Evolutionary conservation across 2,329 filamentous ascomycete genomes (phyloP).

Genomic region (Aspergillus brunneoviolaceus): DNA sequence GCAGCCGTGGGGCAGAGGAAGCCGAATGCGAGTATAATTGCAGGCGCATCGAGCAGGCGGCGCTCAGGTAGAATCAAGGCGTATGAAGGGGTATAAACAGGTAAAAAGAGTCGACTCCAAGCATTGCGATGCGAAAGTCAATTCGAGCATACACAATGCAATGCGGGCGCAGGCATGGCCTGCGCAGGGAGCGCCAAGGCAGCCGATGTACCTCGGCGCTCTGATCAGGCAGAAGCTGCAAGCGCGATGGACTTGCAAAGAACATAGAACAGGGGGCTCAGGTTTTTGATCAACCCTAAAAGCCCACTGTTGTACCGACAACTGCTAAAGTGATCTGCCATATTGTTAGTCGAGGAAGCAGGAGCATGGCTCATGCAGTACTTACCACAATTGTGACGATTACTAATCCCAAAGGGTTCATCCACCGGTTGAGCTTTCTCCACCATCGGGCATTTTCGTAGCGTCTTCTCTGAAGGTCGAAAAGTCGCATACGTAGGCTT

Average conservation of each 20-base stretch:
- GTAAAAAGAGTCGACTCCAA: slow-evolving; percentile 11
- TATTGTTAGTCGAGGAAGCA: slow-evolving; percentile 7
- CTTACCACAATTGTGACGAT: slow-evolving; percentile 57
- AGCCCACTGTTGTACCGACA: slow-evolving; percentile 35
- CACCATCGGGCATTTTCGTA: slow-evolving; percentile 64
- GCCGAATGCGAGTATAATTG: neutral
- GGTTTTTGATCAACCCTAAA: slow-evolving; percentile 20
- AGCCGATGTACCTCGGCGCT: neutral
- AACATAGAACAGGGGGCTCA: neutral
- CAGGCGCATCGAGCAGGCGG: neutral
- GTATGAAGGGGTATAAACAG: slow-evolving; percentile 11
- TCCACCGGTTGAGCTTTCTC: slow-evolving; percentile 62
- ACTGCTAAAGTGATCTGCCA: slow-evolving; percentile 31
- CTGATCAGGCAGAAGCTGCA: neutral
- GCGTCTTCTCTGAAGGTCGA: slow-evolving; percentile 48
- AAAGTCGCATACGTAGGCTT: slow-evolving; percentile 46
- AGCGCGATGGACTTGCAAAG: neutral
- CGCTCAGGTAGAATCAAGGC: slow-evolving; percentile 6
- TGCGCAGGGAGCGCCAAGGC: neutral
- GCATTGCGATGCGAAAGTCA: slow-evolving; percentile 9
- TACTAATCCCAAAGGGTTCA: slow-evolving; percentile 57
- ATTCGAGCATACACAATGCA: slow-evolving; percentile 1
- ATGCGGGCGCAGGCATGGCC: slow-evolving; percentile 12
- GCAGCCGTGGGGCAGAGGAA: slow-evolving; percentile 14
- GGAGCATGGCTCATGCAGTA: slow-evolving; percentile 10